Conservation (phyloP, 2,329 filamentous ascomycete species). For the Furcasterigmium sp. region DNA sequence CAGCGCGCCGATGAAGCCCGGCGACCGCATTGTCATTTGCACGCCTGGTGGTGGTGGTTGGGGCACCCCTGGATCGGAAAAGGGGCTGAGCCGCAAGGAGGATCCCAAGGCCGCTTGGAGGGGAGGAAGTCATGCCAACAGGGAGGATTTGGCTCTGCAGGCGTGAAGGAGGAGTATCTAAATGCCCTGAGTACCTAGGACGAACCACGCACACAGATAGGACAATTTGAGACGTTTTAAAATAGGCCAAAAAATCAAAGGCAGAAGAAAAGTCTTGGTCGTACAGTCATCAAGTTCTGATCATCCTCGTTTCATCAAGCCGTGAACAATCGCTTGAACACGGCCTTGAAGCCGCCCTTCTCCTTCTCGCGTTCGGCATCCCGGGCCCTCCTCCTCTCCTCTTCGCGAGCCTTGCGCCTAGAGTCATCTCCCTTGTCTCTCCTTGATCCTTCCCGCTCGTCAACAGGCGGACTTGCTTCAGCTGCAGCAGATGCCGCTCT, state of each 20-base stretch:
- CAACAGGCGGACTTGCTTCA: neutral
- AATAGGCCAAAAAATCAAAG: too few relatives aligned
- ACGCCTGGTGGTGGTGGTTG: constrained; percentile 79
- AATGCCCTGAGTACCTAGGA: neutral
- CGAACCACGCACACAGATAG: too few relatives aligned
- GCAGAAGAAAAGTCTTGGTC: neutral
- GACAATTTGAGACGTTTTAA: too few relatives aligned
- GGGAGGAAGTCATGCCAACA: constrained; percentile 50
- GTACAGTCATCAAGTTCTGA: constrained; percentile 5
- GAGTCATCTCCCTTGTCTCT: constrained; percentile 18
- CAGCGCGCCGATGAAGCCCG: constrained; percentile 68
- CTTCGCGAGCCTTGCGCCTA: constrained; percentile 22
- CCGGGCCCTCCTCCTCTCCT: constrained; percentile 13
- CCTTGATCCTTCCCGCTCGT: constrained; percentile 19
- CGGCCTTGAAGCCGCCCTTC: constrained; percentile 23
- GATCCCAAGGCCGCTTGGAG: constrained; percentile 54
- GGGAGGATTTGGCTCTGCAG: constrained; percentile 56
- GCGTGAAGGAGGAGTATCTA: constrained; percentile 26
- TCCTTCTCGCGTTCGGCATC: constrained; percentile 15
- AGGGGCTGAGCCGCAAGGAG: constrained; percentile 36
- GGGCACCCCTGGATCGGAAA: constrained; percentile 57
- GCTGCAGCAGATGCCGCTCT: constrained; percentile 17
- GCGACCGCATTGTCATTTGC: constrained; percentile 71
- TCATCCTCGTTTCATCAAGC: constrained; percentile 25
- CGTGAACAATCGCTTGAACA: constrained; percentile 32